A percentile compares a stretch with the other conserved stretches of the same genome.
Conservation (phyloP, 345 rosid species). For the Bruguiera gymnorhiza region DNA sequence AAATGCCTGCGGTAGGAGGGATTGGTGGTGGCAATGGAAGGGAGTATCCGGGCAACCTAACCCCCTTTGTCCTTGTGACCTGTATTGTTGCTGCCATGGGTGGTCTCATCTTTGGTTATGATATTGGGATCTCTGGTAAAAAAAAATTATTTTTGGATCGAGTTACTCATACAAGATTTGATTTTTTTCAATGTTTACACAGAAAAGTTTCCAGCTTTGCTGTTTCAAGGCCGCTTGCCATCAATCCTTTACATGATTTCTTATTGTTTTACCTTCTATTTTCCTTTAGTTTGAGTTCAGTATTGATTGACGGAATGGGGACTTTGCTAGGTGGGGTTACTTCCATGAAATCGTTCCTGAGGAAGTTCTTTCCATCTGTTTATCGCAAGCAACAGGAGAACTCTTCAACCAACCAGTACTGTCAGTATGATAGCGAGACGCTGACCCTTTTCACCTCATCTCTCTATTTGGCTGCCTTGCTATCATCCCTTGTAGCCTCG, state of each 20-base stretch:
- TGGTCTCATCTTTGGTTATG: constrained; percentile 94
- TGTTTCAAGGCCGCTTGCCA: no score
- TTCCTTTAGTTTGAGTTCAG: background rate
- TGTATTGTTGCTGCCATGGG: constrained; percentile 99
- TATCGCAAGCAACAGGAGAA: constrained; percentile 46
- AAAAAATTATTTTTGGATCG: background rate
- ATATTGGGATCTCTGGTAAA: constrained; percentile 88
- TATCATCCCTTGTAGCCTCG: constrained; percentile 80
- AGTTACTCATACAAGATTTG: background rate
- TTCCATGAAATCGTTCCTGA: constrained; percentile 68
- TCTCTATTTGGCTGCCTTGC: constrained; percentile 76
- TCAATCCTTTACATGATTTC: no score
- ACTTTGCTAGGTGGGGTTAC: constrained; percentile 78
- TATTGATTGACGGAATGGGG: background rate
- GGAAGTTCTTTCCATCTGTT: constrained; percentile 70
- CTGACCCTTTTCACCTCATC: constrained; percentile 94
- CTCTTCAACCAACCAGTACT: constrained; percentile 59
- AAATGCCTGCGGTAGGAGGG: constrained; percentile 26
- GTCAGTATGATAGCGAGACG: constrained; percentile 65
- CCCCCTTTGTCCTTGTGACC: constrained; percentile 70
- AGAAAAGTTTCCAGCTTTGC: no score
- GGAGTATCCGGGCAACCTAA: constrained; percentile 85
- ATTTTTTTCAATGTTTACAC: no score
- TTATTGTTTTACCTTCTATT: no score
- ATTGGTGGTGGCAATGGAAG: constrained; percentile 40